These are phyloP conservation scores for Chaetomium strumarium DNA, from an alignment of 2,329 filamentous ascomycete genomes.

Conservation along the genomic window DNA sequence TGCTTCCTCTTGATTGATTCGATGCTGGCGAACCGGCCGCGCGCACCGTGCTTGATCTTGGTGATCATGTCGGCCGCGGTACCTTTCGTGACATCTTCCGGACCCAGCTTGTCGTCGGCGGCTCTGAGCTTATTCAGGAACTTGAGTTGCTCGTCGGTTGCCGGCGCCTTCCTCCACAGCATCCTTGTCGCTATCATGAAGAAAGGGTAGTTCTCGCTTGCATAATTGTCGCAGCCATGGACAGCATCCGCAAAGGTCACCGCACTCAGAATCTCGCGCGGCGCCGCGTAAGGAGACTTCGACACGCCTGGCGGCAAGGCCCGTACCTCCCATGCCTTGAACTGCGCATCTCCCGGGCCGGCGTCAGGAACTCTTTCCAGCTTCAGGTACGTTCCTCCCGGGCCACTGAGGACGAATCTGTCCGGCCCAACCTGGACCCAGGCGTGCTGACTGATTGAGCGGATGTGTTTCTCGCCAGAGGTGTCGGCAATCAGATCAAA, in stretches of 20 bases:
- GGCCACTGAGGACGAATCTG: slow-evolving; percentile 63
- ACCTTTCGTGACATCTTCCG: slow-evolving; percentile 64
- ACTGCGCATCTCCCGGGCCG: slow-evolving; percentile 27
- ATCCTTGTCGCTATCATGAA: slow-evolving; percentile 61
- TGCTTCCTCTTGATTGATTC: slow-evolving; percentile 48
- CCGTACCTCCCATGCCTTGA: slow-evolving; percentile 43
- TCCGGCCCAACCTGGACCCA: slow-evolving; percentile 77
- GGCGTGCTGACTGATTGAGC: slow-evolving; percentile 64
- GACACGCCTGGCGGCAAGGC: slow-evolving; percentile 39
- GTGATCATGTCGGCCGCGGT: slow-evolving; percentile 87
- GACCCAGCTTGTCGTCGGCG: slow-evolving; percentile 47
- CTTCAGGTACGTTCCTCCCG: slow-evolving; percentile 55
- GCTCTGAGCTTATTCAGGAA: slow-evolving; percentile 63
- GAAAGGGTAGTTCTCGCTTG: slow-evolving; percentile 58
- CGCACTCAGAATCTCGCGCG: slow-evolving; percentile 61
- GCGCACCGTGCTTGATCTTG: slow-evolving; percentile 78
- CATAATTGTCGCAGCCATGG: slow-evolving; percentile 79
- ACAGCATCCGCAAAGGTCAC: slow-evolving; percentile 68
- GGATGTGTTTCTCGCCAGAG: slow-evolving; percentile 71
- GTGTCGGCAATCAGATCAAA: slow-evolving; percentile 83
- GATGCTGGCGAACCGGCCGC: slow-evolving; percentile 52
- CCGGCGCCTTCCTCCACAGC: slow-evolving; percentile 62
- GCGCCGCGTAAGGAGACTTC: slow-evolving; percentile 60
- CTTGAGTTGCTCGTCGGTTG: slow-evolving; percentile 59
- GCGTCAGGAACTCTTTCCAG: slow-evolving; percentile 40